Conservation (phyloP, 2,329 filamentous ascomycete species). For the Venturia oleaginea region DNA sequence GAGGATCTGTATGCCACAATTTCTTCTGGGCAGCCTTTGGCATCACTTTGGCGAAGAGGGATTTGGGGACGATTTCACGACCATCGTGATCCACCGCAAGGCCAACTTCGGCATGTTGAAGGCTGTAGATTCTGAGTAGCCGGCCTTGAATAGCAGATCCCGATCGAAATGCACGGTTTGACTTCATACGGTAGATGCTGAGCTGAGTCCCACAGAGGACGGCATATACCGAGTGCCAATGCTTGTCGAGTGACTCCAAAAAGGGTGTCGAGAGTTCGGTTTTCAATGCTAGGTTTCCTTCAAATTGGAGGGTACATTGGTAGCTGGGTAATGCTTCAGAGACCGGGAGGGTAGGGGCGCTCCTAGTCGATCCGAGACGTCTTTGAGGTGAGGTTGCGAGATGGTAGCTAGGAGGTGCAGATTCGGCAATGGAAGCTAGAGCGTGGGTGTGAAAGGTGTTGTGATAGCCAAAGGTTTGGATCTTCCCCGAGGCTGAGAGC, state of each 20-base stretch:
- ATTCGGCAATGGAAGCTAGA: slow-evolving; percentile 17
- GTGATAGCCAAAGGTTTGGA: slow-evolving; percentile 30
- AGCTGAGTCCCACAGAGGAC: slow-evolving; percentile 60
- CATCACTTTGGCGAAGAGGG: slow-evolving; percentile 36
- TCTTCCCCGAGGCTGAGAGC: background rate
- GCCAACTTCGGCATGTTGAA: slow-evolving; percentile 67
- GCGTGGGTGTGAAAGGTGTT: slow-evolving; percentile 34
- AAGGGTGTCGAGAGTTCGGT: slow-evolving; percentile 58
- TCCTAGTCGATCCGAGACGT: slow-evolving; percentile 20
- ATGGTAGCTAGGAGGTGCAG: slow-evolving; percentile 26
- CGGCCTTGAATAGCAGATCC: slow-evolving; percentile 40
- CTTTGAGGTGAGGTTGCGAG: slow-evolving; percentile 19
- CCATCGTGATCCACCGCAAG: slow-evolving; percentile 66
- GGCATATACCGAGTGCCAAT: slow-evolving; percentile 56
- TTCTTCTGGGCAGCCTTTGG: slow-evolving; percentile 30
- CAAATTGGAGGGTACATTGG: slow-evolving; percentile 26
- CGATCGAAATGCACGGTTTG: slow-evolving; percentile 18
- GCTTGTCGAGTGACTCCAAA: slow-evolving; percentile 50
- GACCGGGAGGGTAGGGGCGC: slow-evolving; percentile 20
- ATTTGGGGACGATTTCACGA: slow-evolving; percentile 35
- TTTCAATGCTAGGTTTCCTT: slow-evolving; percentile 42
- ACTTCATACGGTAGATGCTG: slow-evolving; percentile 54
- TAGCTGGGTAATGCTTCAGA: slow-evolving; percentile 23
- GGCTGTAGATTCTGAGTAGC: slow-evolving; percentile 59
- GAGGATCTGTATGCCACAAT: slow-evolving; percentile 36